A percentile compares a stretch with the other conserved stretches of the same genome.
Conservation (phyloP, 306 rosid genomes). For the Alnus glutinosa region DNA sequence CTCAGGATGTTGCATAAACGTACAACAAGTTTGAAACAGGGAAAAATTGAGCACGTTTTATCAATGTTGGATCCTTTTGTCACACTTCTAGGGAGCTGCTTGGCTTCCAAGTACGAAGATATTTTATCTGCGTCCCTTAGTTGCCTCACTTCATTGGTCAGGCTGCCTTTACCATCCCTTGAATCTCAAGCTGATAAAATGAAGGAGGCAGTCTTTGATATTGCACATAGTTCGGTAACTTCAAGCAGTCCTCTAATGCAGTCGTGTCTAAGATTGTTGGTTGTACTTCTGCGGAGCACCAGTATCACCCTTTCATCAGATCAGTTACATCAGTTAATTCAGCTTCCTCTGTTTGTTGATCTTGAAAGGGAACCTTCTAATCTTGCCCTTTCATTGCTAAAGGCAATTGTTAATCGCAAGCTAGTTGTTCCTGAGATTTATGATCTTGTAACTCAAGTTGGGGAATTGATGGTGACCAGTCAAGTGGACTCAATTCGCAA, state of each 20-base stretch:
- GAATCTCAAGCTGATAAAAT: slow-evolving; percentile 66
- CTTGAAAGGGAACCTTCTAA: slow-evolving; percentile 68
- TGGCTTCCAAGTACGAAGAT: slow-evolving; percentile 84
- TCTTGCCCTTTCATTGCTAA: slow-evolving; percentile 75
- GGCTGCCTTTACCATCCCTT: slow-evolving; percentile 77
- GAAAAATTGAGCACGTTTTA: slow-evolving; percentile 35
- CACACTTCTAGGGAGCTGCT: slow-evolving; percentile 54
- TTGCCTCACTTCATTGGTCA: slow-evolving; percentile 71
- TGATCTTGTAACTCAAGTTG: slow-evolving; percentile 75
- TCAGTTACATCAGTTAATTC: slow-evolving; percentile 66
- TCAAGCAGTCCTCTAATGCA: slow-evolving; percentile 73
- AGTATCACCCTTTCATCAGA: slow-evolving; percentile 66
- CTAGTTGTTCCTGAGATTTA: slow-evolving; percentile 82
- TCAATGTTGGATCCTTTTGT: slow-evolving; percentile 83
- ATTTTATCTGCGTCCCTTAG: slow-evolving; percentile 72
- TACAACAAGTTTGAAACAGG: slow-evolving; percentile 57
- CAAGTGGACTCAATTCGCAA: slow-evolving; percentile 75
- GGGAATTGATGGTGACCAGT: slow-evolving; percentile 91
- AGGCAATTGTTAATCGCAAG: slow-evolving; percentile 77
- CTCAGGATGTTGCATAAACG: slow-evolving; percentile 71
- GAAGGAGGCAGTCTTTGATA: slow-evolving; percentile 64
- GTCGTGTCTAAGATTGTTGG: slow-evolving; percentile 70
- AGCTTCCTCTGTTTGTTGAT: slow-evolving; percentile 81
- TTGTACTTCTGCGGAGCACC: slow-evolving; percentile 72
- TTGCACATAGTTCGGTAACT: slow-evolving; percentile 61